These are phyloP conservation scores for Stylosanthes scabra DNA, from an alignment of 331 rosid genomes.

Conservation along the genomic window DNA sequence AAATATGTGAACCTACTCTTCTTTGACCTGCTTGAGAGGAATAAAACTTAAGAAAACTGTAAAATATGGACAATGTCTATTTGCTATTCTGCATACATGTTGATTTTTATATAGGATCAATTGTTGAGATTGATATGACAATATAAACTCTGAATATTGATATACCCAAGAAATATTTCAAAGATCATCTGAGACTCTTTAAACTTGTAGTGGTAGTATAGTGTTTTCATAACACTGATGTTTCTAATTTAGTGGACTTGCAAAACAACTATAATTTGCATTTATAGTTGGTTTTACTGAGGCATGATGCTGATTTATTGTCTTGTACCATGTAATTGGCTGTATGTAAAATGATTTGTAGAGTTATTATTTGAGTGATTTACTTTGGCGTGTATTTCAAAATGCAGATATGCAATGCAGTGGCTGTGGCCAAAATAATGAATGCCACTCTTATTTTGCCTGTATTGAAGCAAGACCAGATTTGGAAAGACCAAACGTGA, in stretches of 20 bases:
- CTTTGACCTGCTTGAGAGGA: constrained; percentile 19
- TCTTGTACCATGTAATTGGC: constrained; percentile 6
- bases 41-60: background rate
- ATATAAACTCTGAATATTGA: constrained; percentile 20
- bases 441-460: constrained; percentile 98
- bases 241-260: constrained; percentile 26
- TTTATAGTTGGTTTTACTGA: constrained; percentile 31
- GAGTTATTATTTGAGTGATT: constrained; percentile 28
- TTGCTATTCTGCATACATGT: background rate
- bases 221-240: constrained; percentile 14
- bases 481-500: constrained; percentile 99
- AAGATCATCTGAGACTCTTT: constrained; percentile 10
- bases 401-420: constrained; percentile 98
- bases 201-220: constrained; percentile 11
- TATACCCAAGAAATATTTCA: constrained; percentile 11
- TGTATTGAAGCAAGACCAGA: constrained; percentile 98
- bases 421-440: constrained; percentile 98
- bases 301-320: constrained; percentile 27
- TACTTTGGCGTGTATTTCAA: constrained; percentile 28
- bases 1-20: constrained; percentile 25
- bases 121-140: constrained; percentile 11
- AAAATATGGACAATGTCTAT: background rate
- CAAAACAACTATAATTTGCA: constrained; percentile 17
- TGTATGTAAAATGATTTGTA: background rate
- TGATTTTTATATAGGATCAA: constrained; percentile 25